These are phyloP conservation scores for Moricandia moricandioides DNA, from an alignment of 345 rosid species.

Conservation along the genomic window DNA sequence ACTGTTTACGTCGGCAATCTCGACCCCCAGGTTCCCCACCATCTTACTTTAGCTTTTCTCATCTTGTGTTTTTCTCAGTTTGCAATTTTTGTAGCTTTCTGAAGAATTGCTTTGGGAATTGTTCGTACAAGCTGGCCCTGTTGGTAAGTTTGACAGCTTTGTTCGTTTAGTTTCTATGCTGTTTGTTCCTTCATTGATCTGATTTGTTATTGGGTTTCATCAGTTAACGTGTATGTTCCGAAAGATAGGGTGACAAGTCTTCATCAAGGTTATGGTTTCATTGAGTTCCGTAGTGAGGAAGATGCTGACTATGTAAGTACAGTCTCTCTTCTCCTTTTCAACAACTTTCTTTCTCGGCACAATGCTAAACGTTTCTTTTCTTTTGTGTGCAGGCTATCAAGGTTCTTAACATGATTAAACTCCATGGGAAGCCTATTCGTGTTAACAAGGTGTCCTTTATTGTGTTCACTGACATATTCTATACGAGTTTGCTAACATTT, in stretches of 20 bases:
- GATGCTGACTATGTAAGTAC: slow-evolving; percentile 95
- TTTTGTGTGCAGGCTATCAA: slow-evolving; percentile 70
- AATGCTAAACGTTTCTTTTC: background rate
- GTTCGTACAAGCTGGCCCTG: slow-evolving; percentile 97
- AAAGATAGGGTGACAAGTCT: slow-evolving; percentile 95
- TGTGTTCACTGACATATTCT: too few relatives aligned
- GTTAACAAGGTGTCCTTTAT: slow-evolving; percentile 71
- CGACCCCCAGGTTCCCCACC: slow-evolving; percentile 62
- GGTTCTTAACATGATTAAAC: slow-evolving; percentile 96
- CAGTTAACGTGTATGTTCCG: slow-evolving; percentile 94
- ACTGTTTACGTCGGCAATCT: slow-evolving; percentile 91
- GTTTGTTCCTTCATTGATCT: background rate
- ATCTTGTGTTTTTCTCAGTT: background rate
- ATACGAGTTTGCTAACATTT: background rate
- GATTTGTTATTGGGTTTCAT: slow-evolving; percentile 9
- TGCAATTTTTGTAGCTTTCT: slow-evolving; percentile 41
- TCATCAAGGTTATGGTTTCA: slow-evolving; percentile 92
- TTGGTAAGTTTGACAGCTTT: slow-evolving; percentile 55
- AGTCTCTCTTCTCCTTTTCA: background rate
- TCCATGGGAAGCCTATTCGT: slow-evolving; percentile 88
- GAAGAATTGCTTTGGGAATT: slow-evolving; percentile 94
- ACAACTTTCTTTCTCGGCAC: background rate
- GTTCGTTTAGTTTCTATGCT: too few relatives aligned
- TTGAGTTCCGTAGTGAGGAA: slow-evolving; percentile 91
- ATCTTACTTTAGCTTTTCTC: slow-evolving; percentile 13